Conservation (phyloP, 1,284 basidiomycete species). For the Ceratobasidium sp. region DNA sequence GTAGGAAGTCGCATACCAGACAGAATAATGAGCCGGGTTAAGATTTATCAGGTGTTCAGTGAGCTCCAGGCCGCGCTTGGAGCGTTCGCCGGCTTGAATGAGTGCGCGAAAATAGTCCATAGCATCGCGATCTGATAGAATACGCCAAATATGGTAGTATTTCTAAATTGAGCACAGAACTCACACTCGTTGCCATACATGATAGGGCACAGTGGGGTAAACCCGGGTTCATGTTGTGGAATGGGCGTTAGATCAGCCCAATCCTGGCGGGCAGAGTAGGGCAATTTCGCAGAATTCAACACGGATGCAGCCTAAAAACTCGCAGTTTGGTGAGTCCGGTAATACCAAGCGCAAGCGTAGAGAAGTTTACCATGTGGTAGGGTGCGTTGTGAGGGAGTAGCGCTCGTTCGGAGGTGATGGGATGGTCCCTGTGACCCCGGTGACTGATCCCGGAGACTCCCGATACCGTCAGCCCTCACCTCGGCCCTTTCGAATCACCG, state of each 20-base stretch:
- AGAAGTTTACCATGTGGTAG: no score
- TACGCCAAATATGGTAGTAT: conserved; percentile 7
- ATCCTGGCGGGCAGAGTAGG: conserved; percentile 66
- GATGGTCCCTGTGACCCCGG: no score
- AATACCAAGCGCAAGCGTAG: no score
- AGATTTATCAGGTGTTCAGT: conserved; percentile 83
- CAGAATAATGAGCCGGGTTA: conserved; percentile 93
- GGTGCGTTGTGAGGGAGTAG: no score
- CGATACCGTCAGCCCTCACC: no score
- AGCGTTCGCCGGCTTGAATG: conserved; percentile 74
- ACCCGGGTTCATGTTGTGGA: conserved; percentile 74
- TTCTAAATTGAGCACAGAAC: conserved; percentile 50
- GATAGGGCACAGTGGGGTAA: conserved; percentile 82
- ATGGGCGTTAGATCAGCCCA: conserved; percentile 83
- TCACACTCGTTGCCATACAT: conserved; percentile 84
- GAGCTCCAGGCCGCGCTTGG: conserved; percentile 76
- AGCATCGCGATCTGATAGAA: conserved; percentile 78
- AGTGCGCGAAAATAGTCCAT: conserved; percentile 90
- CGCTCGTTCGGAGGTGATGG: no score
- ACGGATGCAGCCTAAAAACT: neutral
- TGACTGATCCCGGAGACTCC: no score
- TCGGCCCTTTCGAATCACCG: no score
- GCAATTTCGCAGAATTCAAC: neutral
- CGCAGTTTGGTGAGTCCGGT: no score
- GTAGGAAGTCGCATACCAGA: conserved; percentile 66